These are phyloP conservation scores for Silene uniflora DNA, from an alignment of 148 eudicot species.

Conservation along the genomic window DNA sequence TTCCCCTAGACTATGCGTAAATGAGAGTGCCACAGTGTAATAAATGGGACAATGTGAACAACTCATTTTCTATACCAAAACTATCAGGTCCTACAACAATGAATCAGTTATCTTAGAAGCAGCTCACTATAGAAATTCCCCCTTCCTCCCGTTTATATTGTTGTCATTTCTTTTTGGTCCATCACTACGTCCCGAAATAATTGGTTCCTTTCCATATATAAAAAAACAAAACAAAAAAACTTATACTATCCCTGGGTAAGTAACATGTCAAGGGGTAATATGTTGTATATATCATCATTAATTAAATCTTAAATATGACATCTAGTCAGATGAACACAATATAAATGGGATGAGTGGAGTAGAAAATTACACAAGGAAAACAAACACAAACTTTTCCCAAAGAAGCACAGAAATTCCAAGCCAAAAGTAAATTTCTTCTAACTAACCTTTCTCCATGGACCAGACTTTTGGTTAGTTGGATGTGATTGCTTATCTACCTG, in stretches of 20 bases:
- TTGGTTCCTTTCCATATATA: no score
- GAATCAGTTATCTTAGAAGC: not conserved
- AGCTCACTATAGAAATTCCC: not conserved
- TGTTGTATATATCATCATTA: not conserved
- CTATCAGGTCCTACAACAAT: constrained; percentile 1
- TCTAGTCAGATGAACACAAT: not conserved
- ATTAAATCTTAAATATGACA: not conserved
- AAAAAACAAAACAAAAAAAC: no score
- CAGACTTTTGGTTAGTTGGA: constrained; percentile 57
- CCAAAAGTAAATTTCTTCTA: not conserved
- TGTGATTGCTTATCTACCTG: constrained; percentile 68
- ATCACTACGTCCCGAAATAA: not conserved
- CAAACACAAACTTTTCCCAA: not conserved
- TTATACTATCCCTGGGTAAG: no score
- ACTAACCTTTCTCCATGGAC: constrained; percentile 99
- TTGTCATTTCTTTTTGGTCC: not conserved
- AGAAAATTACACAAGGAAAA: not conserved
- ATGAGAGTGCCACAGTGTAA: not conserved
- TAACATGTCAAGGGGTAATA: not conserved
- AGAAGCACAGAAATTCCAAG: not conserved
- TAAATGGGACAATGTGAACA: not conserved
- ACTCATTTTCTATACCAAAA: not conserved
- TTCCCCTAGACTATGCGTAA: not conserved
- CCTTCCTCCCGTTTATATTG: not conserved
- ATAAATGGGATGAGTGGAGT: not conserved